A percentile compares a stretch with the other conserved stretches of the same genome.
phyloP scores from a whole-genome alignment of 139 green algal species.

The Chlamydomonas sphaeroides region DNA sequence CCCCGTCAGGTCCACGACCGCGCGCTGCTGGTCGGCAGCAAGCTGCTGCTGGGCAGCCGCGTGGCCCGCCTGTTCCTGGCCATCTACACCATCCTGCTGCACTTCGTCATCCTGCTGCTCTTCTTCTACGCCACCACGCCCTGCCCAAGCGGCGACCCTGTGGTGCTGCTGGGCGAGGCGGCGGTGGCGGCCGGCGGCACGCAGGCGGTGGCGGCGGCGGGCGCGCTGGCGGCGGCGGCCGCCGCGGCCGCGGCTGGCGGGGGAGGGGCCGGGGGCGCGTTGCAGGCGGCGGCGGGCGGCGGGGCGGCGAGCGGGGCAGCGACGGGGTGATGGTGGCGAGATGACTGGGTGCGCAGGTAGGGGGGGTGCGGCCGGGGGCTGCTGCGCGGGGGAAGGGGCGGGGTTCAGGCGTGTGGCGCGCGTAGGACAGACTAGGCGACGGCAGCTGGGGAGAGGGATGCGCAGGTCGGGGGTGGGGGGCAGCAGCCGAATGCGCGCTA shows the following conservation, averaged over 20 bases:
- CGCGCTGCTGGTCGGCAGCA: conserved; percentile 45
- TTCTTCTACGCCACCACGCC: conserved; percentile 57
- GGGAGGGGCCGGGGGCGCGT: neutral
- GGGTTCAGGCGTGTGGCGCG: too few species aligned
- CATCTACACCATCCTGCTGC: conserved; percentile 61
- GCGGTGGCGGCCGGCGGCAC: neutral
- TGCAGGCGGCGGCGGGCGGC: neutral
- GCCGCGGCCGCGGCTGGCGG: neutral
- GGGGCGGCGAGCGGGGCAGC: too few species aligned
- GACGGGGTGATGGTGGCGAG: too few species aligned
- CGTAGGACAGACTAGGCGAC: too few species aligned
- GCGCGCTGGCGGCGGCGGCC: neutral
- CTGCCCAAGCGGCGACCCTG: neutral
- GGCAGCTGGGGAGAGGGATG: too few species aligned
- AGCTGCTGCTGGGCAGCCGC: conserved; percentile 50
- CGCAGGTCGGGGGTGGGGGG: too few species aligned
- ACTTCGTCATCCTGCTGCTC: conserved; percentile 62
- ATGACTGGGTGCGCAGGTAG: too few species aligned
- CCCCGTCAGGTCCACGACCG: conserved; percentile 48
- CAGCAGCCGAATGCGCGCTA: too few species aligned
- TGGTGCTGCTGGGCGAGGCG: neutral
- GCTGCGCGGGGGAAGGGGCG: too few species aligned
- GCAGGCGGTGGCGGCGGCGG: neutral
- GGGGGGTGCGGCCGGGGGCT: too few species aligned
- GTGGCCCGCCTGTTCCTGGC: conserved; percentile 56